Percentiles rank a stretch among this genome's conserved stretches.
phyloP scores from a whole-genome alignment of 441 rosid genomes.

The Codiaeum variegatum region DNA sequence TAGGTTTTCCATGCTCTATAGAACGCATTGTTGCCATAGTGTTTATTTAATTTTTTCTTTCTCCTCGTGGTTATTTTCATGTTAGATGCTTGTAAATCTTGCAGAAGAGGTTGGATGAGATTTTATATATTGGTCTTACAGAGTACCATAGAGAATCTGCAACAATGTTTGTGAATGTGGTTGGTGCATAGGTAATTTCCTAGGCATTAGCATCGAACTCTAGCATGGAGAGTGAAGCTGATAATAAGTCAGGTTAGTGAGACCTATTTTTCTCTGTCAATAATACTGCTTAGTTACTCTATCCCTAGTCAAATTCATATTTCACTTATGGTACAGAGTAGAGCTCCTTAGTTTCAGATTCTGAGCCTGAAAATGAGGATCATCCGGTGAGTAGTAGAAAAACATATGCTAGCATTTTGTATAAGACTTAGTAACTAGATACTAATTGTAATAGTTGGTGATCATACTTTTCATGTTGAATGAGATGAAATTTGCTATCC shows the following conservation, averaged over 20 bases:
- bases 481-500: neutral
- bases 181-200: slow-evolving; percentile 82
- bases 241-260: slow-evolving; percentile 47
- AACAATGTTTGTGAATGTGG: slow-evolving; percentile 84
- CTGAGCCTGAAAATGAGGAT: slow-evolving; percentile 45
- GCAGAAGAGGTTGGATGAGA: slow-evolving; percentile 92
- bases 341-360: slow-evolving; percentile 39
- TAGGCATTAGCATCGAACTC: slow-evolving; percentile 46
- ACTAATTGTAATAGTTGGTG: slow-evolving; percentile 16
- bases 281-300: neutral
- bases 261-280: neutral
- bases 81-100: slow-evolving; percentile 48
- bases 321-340: slow-evolving; percentile 46
- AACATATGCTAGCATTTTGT: slow-evolving; percentile 15
- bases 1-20: slow-evolving; percentile 17
- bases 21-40: slow-evolving; percentile 14
- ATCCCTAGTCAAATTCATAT: slow-evolving; percentile 2
- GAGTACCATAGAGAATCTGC: slow-evolving; percentile 95
- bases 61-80: slow-evolving; percentile 36
- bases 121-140: slow-evolving; percentile 96
- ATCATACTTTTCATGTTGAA: slow-evolving; percentile 4
- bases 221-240: slow-evolving; percentile 27
- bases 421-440: neutral
- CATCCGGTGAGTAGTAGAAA: slow-evolving; percentile 44
- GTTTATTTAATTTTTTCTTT: slow-evolving; percentile 25